Conservation (phyloP, 2,329 filamentous ascomycete genomes). For the Pseudopithomyces maydicus region DNA sequence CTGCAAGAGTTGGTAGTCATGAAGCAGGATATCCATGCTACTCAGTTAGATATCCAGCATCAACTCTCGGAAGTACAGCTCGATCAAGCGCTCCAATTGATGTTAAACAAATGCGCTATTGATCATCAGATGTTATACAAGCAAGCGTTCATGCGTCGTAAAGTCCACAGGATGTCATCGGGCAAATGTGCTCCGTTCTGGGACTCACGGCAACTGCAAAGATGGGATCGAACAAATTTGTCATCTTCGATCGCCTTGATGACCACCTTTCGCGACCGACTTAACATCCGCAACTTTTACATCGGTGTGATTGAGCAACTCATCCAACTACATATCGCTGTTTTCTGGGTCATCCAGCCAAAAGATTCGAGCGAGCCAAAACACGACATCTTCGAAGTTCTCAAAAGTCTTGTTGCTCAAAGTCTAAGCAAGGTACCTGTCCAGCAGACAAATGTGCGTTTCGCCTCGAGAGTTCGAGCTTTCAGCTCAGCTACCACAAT, state of each 20-base stretch:
- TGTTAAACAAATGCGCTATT: slow-evolving; percentile 7
- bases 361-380: not conserved
- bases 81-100: slow-evolving; percentile 8
- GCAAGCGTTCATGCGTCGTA: slow-evolving; percentile 6
- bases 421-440: not conserved
- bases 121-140: slow-evolving; percentile 7
- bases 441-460: slow-evolving; percentile 1
- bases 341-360: slow-evolving; percentile 14
- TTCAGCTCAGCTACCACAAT: slow-evolving; percentile 10
- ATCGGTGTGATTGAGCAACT: slow-evolving; percentile 16
- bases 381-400: slow-evolving; percentile 8
- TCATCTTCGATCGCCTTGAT: slow-evolving; percentile 7
- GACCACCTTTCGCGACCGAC: slow-evolving; percentile 12
- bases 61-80: slow-evolving; percentile 11
- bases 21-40: slow-evolving; percentile 10
- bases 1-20: slow-evolving; percentile 2
- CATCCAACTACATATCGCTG: slow-evolving; percentile 1
- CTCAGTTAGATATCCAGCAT: slow-evolving; percentile 8
- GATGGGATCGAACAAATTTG: slow-evolving; percentile 7
- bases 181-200: slow-evolving; percentile 15
- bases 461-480: slow-evolving; percentile 6
- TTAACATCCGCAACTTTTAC: slow-evolving; percentile 14
- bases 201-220: slow-evolving; percentile 6
- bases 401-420: slow-evolving; percentile 14
- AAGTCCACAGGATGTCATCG: slow-evolving; percentile 1